Percentiles rank a stretch among this genome's conserved stretches.
phyloP scores from a whole-genome alignment of 2,329 filamentous ascomycete species.

The Fusarium sp. region DNA sequence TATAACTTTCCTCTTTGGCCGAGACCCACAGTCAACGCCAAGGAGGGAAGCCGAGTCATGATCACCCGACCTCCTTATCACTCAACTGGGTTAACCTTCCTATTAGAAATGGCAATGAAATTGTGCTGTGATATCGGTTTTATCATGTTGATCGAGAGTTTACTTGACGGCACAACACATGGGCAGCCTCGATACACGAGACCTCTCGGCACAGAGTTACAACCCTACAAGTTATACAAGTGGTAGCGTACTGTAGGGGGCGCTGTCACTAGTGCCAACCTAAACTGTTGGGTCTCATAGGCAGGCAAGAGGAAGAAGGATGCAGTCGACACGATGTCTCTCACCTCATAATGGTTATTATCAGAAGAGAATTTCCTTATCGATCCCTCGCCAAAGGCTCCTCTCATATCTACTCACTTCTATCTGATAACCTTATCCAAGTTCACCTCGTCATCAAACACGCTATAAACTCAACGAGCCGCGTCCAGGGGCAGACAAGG shows the following conservation, averaged over 20 bases:
- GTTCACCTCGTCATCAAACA: not conserved
- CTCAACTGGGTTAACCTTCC: not conserved
- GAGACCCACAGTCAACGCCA: not conserved
- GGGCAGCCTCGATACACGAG: not conserved
- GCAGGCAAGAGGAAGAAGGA: not conserved
- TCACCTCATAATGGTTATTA: too few species aligned
- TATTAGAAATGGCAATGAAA: not conserved
- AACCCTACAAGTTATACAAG: not conserved
- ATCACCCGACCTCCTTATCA: not conserved
- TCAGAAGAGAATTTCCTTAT: too few species aligned
- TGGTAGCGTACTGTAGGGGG: not conserved
- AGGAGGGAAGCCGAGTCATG: not conserved
- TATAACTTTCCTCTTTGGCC: conserved; percentile 28
- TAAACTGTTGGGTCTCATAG: not conserved
- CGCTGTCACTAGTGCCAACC: not conserved
- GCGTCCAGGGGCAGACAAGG: not conserved
- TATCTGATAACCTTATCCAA: not conserved
- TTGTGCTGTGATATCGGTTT: not conserved
- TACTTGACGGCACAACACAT: too few species aligned
- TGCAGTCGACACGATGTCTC: not conserved
- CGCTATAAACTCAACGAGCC: not conserved
- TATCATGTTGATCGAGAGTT: not conserved
- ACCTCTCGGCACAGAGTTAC: not conserved
- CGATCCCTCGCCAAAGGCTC: not conserved
- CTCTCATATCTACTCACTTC: not conserved